Evolutionary conservation across 805 yeast genomes (phyloP).

Genomic region (Saccharomycopsis fermentans): DNA sequence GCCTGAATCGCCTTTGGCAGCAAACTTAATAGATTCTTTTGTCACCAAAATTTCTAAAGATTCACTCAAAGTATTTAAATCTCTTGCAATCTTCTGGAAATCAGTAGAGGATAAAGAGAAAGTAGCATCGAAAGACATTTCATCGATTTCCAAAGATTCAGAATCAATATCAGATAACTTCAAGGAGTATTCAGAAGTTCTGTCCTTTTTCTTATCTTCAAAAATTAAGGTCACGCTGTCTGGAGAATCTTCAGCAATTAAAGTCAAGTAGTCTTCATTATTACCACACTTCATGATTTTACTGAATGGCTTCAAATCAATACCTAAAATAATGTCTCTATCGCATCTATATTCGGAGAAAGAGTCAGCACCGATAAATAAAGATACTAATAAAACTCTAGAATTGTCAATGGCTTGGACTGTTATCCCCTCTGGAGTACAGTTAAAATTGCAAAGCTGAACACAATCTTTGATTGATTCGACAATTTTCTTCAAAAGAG

Average conservation of each 20-base stretch:
- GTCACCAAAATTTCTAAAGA: conserved; percentile 78
- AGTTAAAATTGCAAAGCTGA: conserved; percentile 90
- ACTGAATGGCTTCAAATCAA: conserved; percentile 77
- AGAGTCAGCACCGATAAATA: conserved; percentile 79
- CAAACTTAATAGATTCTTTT: conserved; percentile 84
- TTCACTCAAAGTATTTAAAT: conserved; percentile 78
- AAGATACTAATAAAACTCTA: conserved; percentile 82
- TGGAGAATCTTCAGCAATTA: conserved; percentile 83
- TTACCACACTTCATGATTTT: conserved; percentile 88
- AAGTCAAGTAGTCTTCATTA: conserved; percentile 76
- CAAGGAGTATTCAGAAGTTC: conserved; percentile 83
- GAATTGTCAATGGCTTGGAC: conserved; percentile 98
- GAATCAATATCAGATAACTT: conserved; percentile 95
- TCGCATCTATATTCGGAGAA: conserved; percentile 93
- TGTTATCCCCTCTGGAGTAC: conserved; percentile 88
- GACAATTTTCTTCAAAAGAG: conserved; percentile 80
- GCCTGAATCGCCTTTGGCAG: conserved; percentile 87
- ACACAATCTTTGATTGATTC: conserved; percentile 94
- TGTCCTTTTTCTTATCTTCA: conserved; percentile 84
- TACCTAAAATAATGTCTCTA: conserved; percentile 82
- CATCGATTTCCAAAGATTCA: conserved; percentile 88
- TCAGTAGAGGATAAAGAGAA: conserved; percentile 82
- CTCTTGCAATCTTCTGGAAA: conserved; percentile 83
- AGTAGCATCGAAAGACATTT: conserved; percentile 80
- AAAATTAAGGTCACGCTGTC: conserved; percentile 71